Evolutionary conservation across 1,284 basidiomycete species (phyloP).

Genomic region (Tylopilus orsonianus): DNA sequence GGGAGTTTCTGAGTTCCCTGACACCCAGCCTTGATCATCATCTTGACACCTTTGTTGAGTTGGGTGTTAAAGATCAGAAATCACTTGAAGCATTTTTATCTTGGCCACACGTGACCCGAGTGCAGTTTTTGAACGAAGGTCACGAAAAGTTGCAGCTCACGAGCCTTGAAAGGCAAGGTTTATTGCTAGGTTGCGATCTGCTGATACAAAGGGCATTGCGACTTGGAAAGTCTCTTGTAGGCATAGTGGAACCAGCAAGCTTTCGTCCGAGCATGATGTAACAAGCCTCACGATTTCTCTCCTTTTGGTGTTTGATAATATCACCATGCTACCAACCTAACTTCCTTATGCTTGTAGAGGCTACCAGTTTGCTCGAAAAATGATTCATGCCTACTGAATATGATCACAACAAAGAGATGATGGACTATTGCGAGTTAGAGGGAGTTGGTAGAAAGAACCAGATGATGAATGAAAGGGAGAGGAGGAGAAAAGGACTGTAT

Average conservation of each 20-base stretch:
- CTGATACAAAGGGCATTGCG: conserved; percentile 7
- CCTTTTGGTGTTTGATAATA: not conserved
- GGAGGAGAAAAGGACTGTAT: conserved; percentile 12
- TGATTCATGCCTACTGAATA: conserved; percentile 25
- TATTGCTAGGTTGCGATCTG: conserved; percentile 14
- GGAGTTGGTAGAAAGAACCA: conserved; percentile 19
- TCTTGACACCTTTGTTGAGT: conserved; percentile 18
- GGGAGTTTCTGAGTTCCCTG: conserved; percentile 24
- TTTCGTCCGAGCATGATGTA: not conserved
- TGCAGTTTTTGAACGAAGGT: conserved; percentile 19
- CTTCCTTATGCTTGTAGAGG: conserved; percentile 3
- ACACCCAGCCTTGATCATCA: conserved; percentile 22
- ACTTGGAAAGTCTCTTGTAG: not conserved
- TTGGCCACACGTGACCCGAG: conserved; percentile 21
- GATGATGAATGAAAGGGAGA: conserved; percentile 20
- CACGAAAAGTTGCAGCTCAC: conserved; percentile 20
- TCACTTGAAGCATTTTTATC: conserved; percentile 21
- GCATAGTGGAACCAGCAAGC: not conserved
- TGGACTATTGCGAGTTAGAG: conserved; percentile 24
- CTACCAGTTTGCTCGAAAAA: conserved; percentile 7
- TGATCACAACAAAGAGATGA: conserved; percentile 27
- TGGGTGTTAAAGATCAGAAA: conserved; percentile 26
- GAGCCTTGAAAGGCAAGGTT: conserved; percentile 17
- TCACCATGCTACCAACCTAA: conserved; percentile 3
- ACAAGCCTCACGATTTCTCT: not conserved